These are phyloP conservation scores for Wickerhamomyces chaumierensis DNA, from an alignment of 805 yeast species.

Conservation along the genomic window DNA sequence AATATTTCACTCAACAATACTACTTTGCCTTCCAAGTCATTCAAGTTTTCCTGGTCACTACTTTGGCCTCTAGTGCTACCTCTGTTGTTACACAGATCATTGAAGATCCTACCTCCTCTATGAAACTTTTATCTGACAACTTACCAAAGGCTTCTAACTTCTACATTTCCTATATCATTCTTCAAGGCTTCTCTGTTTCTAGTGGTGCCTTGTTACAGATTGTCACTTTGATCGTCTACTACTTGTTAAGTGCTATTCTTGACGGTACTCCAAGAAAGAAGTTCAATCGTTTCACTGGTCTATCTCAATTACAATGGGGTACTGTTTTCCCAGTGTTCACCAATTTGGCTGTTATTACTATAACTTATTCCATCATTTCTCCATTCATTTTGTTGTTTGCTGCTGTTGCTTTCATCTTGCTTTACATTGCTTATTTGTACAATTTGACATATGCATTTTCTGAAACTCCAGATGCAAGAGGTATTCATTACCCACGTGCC, in stretches of 20 bases:
- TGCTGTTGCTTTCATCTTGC: constrained; percentile 52
- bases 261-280: constrained; percentile 63
- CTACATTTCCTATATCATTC: constrained; percentile 52
- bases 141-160: constrained; percentile 69
- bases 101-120: constrained; percentile 44
- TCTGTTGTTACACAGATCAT: constrained; percentile 54
- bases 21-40: constrained; percentile 62
- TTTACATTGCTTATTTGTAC: constrained; percentile 72
- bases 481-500: constrained; percentile 80
- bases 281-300: constrained; percentile 42
- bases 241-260: constrained; percentile 41
- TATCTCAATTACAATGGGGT: constrained; percentile 57
- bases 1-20: constrained; percentile 53
- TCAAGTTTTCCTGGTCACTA: constrained; percentile 61
- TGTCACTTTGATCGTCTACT: constrained; percentile 45
- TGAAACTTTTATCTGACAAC: constrained; percentile 50
- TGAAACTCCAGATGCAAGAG: constrained; percentile 66
- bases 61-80: constrained; percentile 61
- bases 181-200: constrained; percentile 58
- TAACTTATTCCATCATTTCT: constrained; percentile 63
- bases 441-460: constrained; percentile 61
- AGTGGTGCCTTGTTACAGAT: constrained; percentile 59
- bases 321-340: constrained; percentile 69
- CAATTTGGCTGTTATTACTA: constrained; percentile 55
- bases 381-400: constrained; percentile 77